Base-by-base conservation (phyloP, 257 asterid species). In the Solanum lycopersicoides region DNA sequence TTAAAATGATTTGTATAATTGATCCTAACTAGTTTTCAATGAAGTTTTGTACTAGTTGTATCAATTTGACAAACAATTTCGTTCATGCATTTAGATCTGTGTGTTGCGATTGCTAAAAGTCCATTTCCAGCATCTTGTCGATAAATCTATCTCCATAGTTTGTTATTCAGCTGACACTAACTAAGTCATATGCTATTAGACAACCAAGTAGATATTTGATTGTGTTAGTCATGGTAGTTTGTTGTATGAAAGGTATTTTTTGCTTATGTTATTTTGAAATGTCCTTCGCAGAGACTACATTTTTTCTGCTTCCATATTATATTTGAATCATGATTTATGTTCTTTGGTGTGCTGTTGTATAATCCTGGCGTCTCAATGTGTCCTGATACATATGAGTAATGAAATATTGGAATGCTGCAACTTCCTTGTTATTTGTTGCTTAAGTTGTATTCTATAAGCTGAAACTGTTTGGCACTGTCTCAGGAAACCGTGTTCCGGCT, bases 401-500 rank as follows among this genome's bases (percentile, higher is more conserved):
- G 20, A 44, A n/a, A 42, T 18, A 15, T 45, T 9, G 66, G 84
- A 16, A 80, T 47, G 42, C 4, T 80, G 85, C 60, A 47, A 8
- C 68, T 45, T 79, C 9, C 35, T 41, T 8, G 42, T 45, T 45
- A 14, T 45, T 30, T 45, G 85, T 47, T 47, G 11, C 28, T 80
- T 18, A 45, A 47, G 68, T 80, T 80, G 85, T 80, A 30, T 80
- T 47, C 30, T 20, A 39, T 76, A 30, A 41, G 76, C 84, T 86
- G 77, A 86, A 79, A 37, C 79, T 9, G 18, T 71, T 84, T 84
- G 63, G 32, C 87, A 66, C 42, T 66, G 60, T 72, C 77, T 41
- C 93, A 97, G 99, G 93, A 97, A 97, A 91, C 99, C 99, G 3
- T 97, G 99, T 84, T 97, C 99, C 12, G 98, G 91, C 89, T 94